A percentile compares a stretch with the other conserved stretches of the same genome.
These are phyloP conservation scores for Simplicillium sp. DNA, from an alignment of 2,329 filamentous ascomycete species.

Conservation along the genomic window DNA sequence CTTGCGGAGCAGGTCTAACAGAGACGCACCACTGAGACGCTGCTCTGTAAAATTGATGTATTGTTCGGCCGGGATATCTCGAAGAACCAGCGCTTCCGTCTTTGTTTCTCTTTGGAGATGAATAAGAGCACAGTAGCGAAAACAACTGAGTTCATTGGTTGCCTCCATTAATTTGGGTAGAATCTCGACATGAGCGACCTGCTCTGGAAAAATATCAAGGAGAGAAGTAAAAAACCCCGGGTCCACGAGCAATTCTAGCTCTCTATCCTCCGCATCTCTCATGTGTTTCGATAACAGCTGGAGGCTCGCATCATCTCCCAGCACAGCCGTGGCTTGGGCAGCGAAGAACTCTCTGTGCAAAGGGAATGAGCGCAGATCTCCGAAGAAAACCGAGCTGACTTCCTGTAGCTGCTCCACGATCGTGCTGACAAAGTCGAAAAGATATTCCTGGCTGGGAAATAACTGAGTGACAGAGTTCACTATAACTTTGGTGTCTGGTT, in stretches of 20 bases:
- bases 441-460: constrained; percentile 6
- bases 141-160: constrained; percentile 18
- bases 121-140: constrained; percentile 17
- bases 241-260: constrained; percentile 15
- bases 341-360: constrained; percentile 8
- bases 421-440: constrained; percentile 1
- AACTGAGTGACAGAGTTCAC: constrained; percentile 11
- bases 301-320: constrained; percentile 3
- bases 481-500: constrained; percentile 10
- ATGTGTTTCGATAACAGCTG: constrained; percentile 6
- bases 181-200: constrained; percentile 16
- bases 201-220: constrained; percentile 4
- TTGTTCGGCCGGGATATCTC: constrained; percentile 5
- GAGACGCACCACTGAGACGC: constrained; percentile 5
- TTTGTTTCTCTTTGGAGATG: constrained; percentile 6
- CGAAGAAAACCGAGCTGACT: constrained; percentile 9
- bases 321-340: constrained; percentile 2
- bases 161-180: constrained; percentile 17
- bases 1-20: constrained; percentile 6
- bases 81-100: neutral
- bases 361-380: constrained; percentile 12
- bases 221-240: constrained; percentile 15
- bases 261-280: constrained; percentile 7
- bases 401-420: neutral
- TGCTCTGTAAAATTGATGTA: constrained; percentile 3